These are phyloP conservation scores for Teratosphaeria epicoccoides DNA, from an alignment of 2,329 filamentous ascomycete species.

Conservation along the genomic window DNA sequence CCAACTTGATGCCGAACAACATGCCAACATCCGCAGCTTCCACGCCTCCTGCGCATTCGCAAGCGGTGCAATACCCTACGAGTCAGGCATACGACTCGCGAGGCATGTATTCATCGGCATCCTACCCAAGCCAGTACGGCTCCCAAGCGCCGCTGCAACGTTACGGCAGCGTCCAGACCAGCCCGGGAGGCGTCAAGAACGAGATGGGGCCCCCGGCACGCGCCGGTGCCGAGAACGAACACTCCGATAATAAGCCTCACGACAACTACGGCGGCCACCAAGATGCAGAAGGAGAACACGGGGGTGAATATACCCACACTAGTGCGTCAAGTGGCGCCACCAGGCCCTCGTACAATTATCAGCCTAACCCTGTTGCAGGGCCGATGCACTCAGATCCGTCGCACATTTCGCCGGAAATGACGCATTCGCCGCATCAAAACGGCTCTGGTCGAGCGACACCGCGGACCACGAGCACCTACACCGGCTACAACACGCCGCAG, in stretches of 20 bases:
- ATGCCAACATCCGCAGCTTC: conserved; percentile 83
- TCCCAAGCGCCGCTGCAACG: conserved; percentile 62
- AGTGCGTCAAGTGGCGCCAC: conserved; percentile 59
- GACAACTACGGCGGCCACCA: conserved; percentile 47
- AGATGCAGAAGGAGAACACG: conserved; percentile 32
- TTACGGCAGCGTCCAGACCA: conserved; percentile 48
- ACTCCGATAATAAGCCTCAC: conserved; percentile 53
- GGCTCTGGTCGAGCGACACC: conserved; percentile 78
- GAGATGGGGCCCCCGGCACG: conserved; percentile 79
- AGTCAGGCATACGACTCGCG: conserved; percentile 69
- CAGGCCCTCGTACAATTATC: conserved; percentile 69
- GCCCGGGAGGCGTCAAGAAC: conserved; percentile 54
- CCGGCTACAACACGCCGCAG: conserved; percentile 66
- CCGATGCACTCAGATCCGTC: conserved; percentile 59
- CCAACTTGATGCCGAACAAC: conserved; percentile 58
- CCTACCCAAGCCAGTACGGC: conserved; percentile 48
- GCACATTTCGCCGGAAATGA: conserved; percentile 73
- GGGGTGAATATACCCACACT: conserved; percentile 76
- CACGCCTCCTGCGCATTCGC: conserved; percentile 67
- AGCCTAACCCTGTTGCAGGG: conserved; percentile 50
- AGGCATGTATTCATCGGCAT: conserved; percentile 63
- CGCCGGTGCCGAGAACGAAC: conserved; percentile 49
- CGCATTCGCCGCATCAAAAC: conserved; percentile 71
- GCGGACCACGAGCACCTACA: conserved; percentile 63
- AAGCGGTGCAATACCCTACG: conserved; percentile 69